phyloP scores from a whole-genome alignment of 2,329 filamentous ascomycete species.

The Ophiostoma piceae region DNA sequence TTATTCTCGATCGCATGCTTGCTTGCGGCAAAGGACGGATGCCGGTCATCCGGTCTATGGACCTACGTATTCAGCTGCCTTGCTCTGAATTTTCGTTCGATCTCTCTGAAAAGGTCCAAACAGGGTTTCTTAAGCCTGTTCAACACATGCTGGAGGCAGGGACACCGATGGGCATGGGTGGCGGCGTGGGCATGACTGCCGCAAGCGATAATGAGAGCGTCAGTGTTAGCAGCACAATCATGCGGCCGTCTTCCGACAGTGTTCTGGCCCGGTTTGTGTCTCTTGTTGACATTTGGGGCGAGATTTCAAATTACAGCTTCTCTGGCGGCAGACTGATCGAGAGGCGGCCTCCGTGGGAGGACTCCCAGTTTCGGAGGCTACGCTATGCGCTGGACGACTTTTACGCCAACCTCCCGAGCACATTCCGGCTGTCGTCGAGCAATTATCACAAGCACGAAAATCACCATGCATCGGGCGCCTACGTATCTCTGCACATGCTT shows the following conservation, averaged over 20 bases:
- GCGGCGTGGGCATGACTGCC: background rate
- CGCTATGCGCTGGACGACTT: constrained; percentile 49
- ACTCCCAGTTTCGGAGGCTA: constrained; percentile 51
- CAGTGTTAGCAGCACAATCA: background rate
- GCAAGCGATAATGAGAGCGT: background rate
- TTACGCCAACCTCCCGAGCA: constrained; percentile 48
- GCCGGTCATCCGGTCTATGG: constrained; percentile 53
- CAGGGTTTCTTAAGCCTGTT: constrained; percentile 42
- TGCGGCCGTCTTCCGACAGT: constrained; percentile 37
- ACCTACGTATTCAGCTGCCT: constrained; percentile 61
- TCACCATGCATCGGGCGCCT: constrained; percentile 57
- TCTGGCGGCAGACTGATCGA: constrained; percentile 49
- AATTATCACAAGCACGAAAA: constrained; percentile 64
- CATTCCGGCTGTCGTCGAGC: constrained; percentile 52
- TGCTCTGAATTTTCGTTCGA: constrained; percentile 62
- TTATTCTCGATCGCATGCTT: constrained; percentile 65
- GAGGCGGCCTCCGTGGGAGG: constrained; percentile 52
- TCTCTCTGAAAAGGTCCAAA: constrained; percentile 53
- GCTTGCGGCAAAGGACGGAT: constrained; percentile 59
- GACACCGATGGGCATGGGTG: background rate
- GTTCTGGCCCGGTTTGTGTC: constrained; percentile 50
- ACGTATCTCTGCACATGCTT: constrained; percentile 62
- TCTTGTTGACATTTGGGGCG: constrained; percentile 55
- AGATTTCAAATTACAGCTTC: constrained; percentile 53
- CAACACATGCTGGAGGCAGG: background rate